Evolutionary conservation across 2,329 filamentous ascomycete genomes (phyloP).

Genomic region (Microcyclospora tardicrescens): DNA sequence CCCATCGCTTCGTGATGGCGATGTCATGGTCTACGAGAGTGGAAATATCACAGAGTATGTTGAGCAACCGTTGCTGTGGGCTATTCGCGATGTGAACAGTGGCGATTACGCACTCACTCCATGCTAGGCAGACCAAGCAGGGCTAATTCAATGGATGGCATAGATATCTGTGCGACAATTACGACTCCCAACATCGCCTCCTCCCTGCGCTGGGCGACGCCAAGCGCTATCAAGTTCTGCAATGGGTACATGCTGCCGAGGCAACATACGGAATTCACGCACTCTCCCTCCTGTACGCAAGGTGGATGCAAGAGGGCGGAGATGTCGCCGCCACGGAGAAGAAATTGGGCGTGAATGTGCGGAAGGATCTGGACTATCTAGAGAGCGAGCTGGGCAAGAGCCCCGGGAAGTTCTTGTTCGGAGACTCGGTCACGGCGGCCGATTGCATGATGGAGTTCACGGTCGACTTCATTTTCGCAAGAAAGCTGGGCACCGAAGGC

Average conservation of each 20-base stretch:
- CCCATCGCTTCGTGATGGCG: constrained; percentile 31
- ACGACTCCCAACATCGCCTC: constrained; percentile 28
- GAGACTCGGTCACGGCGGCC: constrained; percentile 28
- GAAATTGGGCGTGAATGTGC: constrained; percentile 29
- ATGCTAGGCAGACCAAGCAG: not conserved
- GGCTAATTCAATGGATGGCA: not conserved
- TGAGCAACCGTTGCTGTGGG: not conserved
- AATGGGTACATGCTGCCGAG: constrained; percentile 37
- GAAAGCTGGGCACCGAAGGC: constrained; percentile 25
- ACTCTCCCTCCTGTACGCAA: constrained; percentile 33
- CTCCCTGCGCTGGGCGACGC: constrained; percentile 24
- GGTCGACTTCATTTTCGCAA: constrained; percentile 27
- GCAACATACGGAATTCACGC: constrained; percentile 34
- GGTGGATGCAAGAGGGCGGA: constrained; percentile 29
- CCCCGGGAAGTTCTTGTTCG: constrained; percentile 28
- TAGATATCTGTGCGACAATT: constrained; percentile 36
- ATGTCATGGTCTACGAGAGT: constrained; percentile 30
- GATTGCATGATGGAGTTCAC: constrained; percentile 36
- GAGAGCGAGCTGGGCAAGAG: constrained; percentile 29
- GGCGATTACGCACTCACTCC: not conserved
- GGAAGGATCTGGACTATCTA: constrained; percentile 34
- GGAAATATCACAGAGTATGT: constrained; percentile 35
- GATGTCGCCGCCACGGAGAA: constrained; percentile 25
- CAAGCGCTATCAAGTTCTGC: constrained; percentile 25
- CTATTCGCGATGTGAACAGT: not conserved